Evolutionary conservation across 1,284 basidiomycete genomes (phyloP), one percentile per base, ranked within the genome.

Genomic region (Boletus austroedulis): DNA sequence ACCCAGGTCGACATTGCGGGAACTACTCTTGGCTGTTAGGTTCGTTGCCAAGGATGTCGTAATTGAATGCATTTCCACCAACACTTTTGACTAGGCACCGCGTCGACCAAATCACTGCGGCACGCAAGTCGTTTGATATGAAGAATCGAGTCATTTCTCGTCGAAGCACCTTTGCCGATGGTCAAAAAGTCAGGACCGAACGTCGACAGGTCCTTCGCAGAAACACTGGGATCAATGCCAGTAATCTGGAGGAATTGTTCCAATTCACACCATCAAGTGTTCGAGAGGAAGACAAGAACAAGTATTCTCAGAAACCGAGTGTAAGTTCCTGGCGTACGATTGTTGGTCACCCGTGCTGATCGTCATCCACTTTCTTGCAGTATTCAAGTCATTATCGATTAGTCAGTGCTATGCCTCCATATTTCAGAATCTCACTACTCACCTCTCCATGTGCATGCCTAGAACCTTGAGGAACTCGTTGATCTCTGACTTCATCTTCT

Each of bases 351-450:
- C 21, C 40, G 43, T 26, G 32, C n/a, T 56, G 14, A 60, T 34
- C 6, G 11, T 24, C 21, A 8, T 26, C 15, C 40, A 21, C 31
- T 23, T 54, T 21, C 12, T 29, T 1, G 26, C 50, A 69, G 67
- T 70, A 59, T 21, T 59, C 67, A 19, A 69, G 67, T 24, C 69
- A 70, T 40, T 65, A 60, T 40, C 68, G 55, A 34, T 47, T 71
- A 24, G 67, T 70, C 36, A 55, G 67, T 51, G 40, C 8, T 28
- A 26, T 23, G 15, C 26, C 14, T 8, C 19, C 40, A n/a, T 26
- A 8, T 46, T 50, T 21, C 26, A 24, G 23, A 50, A 24, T 34
- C 9, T 17, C 10, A 9, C 45, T 53, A 5, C 45, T 52, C 28
- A 44, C 23, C 5, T 3, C 26, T 26, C 17, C n/a, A 19, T 15